A percentile compares a stretch with the other conserved stretches of the same genome.
phyloP scores from a whole-genome alignment of 108 stramenopile species.

The Cyclostephanos tholiformis region DNA sequence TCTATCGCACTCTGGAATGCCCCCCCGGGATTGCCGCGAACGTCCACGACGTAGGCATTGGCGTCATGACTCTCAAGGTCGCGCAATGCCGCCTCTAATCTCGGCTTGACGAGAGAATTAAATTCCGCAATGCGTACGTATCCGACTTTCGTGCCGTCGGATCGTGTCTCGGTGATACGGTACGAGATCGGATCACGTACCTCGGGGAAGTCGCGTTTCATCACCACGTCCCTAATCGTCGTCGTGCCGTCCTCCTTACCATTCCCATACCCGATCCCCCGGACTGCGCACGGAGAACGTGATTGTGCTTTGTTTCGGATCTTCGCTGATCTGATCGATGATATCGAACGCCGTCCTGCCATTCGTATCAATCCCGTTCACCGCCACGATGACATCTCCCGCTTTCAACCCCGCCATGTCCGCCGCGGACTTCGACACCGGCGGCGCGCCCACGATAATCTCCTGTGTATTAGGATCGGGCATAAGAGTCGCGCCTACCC shows the following conservation, averaged over 20 bases:
- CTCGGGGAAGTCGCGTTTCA: conserved; percentile 64
- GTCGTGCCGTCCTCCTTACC: conserved; percentile 1
- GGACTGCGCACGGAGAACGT: conserved; percentile 64
- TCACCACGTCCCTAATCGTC: conserved; percentile 47
- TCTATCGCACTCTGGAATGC: conserved; percentile 94
- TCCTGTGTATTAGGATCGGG: conserved; percentile 58
- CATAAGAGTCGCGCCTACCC: conserved; percentile 86
- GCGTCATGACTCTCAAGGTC: conserved; percentile 75
- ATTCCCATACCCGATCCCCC: no score
- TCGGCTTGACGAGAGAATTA: conserved; percentile 80
- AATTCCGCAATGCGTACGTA: conserved; percentile 89
- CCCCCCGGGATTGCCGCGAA: conserved; percentile 91
- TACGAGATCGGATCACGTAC: conserved; percentile 72
- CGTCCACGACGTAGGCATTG: conserved; percentile 87
- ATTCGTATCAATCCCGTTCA: conserved; percentile 74
- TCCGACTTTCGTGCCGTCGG: conserved; percentile 85
- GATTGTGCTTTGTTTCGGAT: conserved; percentile 67
- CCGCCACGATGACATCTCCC: conserved; percentile 76
- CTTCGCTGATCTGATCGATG: conserved; percentile 83
- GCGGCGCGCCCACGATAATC: conserved; percentile 83
- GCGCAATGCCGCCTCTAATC: conserved; percentile 70
- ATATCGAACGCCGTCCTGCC: conserved; percentile 86
- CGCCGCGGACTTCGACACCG: conserved; percentile 70
- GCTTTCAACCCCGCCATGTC: conserved; percentile 65
- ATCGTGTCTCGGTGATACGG: conserved; percentile 66